Evolutionary conservation across 352 stramenopile genomes (phyloP).

Genomic region (Globisporangium recalcitrans): DNA sequence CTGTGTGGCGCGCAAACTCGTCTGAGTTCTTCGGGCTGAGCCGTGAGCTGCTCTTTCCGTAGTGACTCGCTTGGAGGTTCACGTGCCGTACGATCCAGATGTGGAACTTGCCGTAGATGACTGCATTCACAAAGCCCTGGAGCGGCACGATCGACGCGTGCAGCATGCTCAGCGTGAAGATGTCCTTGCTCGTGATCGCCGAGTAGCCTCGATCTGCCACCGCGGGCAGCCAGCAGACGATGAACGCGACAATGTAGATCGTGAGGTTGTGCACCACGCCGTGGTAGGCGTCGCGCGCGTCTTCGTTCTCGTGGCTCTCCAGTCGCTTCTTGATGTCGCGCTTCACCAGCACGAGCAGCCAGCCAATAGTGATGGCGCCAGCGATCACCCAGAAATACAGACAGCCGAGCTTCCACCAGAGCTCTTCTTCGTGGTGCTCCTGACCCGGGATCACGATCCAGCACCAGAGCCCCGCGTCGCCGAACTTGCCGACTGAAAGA

Average conservation of each 20-base stretch:
- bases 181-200: conserved; percentile 46
- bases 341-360: conserved; percentile 70
- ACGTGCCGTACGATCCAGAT: conserved; percentile 70
- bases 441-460: conserved; percentile 58
- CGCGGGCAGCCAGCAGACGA: conserved; percentile 73
- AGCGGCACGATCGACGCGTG: conserved; percentile 77
- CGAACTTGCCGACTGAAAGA: conserved; percentile 53
- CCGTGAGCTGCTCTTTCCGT: conserved; percentile 21
- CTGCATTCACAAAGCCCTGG: conserved; percentile 79
- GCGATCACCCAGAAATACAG: conserved; percentile 77
- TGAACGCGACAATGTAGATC: conserved; percentile 75
- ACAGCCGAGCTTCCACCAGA: conserved; percentile 69
- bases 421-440: conserved; percentile 29
- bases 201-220: conserved; percentile 62
- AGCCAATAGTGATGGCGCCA: conserved; percentile 43
- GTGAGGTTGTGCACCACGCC: conserved; percentile 80
- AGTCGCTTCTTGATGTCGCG: conserved; percentile 74
- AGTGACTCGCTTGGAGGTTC: conserved; percentile 30
- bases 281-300: conserved; percentile 71
- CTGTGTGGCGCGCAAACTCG: conserved; percentile 32
- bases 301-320: conserved; percentile 66
- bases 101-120: conserved; percentile 86
- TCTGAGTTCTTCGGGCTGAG: conserved; percentile 42
- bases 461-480: conserved; percentile 69
- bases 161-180: conserved; percentile 61